phyloP scores from a whole-genome alignment of 2,329 filamentous ascomycete genomes.

The Paecilomyces niveus region DNA sequence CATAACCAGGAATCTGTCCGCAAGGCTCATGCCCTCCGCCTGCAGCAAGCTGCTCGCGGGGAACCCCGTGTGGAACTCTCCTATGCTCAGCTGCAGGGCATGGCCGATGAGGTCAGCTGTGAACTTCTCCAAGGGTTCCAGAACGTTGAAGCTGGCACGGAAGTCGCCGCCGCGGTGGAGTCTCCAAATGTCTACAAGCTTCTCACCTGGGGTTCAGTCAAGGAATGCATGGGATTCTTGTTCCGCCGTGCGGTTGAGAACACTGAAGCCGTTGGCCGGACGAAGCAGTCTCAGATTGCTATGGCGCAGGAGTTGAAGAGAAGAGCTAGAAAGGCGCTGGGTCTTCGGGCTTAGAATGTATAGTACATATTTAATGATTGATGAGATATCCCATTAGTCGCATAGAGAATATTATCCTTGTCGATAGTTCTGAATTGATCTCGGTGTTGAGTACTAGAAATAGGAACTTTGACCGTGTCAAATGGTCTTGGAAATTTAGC shows the following conservation, averaged over 20 bases:
- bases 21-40: slow-evolving; percentile 42
- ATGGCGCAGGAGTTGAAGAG: slow-evolving; percentile 30
- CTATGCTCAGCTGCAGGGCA: slow-evolving; percentile 83
- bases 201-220: slow-evolving; percentile 53
- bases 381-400: background rate
- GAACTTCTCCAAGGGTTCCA: slow-evolving; percentile 43
- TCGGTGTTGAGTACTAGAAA: no score
- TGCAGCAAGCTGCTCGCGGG: slow-evolving; percentile 40
- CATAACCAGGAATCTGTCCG: slow-evolving; percentile 51
- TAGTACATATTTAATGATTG: slow-evolving; percentile 7
- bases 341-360: slow-evolving; percentile 3
- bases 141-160: slow-evolving; percentile 14
- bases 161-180: slow-evolving; percentile 17
- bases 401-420: background rate
- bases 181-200: slow-evolving; percentile 51
- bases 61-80: slow-evolving; percentile 40
- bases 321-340: slow-evolving; percentile 18
- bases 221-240: slow-evolving; percentile 54
- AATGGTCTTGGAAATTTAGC: no score
- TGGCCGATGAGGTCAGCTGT: slow-evolving; percentile 85
- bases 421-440: background rate
- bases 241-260: slow-evolving; percentile 68
- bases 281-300: slow-evolving; percentile 35
- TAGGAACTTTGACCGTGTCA: no score
- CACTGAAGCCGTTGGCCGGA: slow-evolving; percentile 53